Percentiles rank a stretch among this genome's conserved stretches.
These are phyloP conservation scores for Dioszegia crocea DNA, from an alignment of 768 basidiomycete genomes.

Conservation along the genomic window DNA sequence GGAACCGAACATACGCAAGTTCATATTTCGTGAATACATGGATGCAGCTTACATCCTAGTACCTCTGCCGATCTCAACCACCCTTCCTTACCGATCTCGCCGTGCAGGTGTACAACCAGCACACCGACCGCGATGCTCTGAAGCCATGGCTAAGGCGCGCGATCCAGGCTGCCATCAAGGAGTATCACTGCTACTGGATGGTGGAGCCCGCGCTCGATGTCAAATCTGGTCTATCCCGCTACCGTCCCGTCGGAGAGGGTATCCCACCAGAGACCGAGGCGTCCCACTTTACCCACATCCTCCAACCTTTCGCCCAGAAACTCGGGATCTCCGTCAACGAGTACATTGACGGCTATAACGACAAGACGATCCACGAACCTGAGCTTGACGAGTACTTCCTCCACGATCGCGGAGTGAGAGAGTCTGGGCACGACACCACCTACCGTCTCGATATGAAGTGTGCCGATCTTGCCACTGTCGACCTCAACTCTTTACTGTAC, in stretches of 20 bases:
- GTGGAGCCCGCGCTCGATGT: constrained; percentile 90
- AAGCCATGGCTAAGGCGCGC: constrained; percentile 89
- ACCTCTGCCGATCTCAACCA: constrained; percentile 91
- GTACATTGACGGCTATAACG: constrained; percentile 94
- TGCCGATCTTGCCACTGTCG: constrained; percentile 93
- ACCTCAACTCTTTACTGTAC: constrained; percentile 90
- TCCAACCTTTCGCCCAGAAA: constrained; percentile 89
- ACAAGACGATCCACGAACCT: constrained; percentile 74
- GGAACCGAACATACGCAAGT: constrained; percentile 69
- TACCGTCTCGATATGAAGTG: constrained; percentile 98
- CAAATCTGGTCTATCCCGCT: constrained; percentile 89
- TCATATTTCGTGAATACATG: not conserved
- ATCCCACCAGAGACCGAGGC: constrained; percentile 99
- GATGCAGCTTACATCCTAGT: constrained; percentile 51
- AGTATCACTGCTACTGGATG: constrained; percentile 97
- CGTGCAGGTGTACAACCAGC: constrained; percentile 92
- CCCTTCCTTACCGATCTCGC: constrained; percentile 99
- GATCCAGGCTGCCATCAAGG: constrained; percentile 96
- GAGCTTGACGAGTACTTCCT: constrained; percentile 93
- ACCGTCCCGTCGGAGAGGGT: constrained; percentile 85
- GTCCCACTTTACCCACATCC: constrained; percentile 93
- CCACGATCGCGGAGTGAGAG: constrained; percentile 92
- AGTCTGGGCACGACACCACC: constrained; percentile 93
- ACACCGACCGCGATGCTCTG: constrained; percentile 73
- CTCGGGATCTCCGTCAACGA: constrained; percentile 89